Conservation (phyloP, 495 filamentous ascomycete species). For the Penicillium subrubescens region DNA sequence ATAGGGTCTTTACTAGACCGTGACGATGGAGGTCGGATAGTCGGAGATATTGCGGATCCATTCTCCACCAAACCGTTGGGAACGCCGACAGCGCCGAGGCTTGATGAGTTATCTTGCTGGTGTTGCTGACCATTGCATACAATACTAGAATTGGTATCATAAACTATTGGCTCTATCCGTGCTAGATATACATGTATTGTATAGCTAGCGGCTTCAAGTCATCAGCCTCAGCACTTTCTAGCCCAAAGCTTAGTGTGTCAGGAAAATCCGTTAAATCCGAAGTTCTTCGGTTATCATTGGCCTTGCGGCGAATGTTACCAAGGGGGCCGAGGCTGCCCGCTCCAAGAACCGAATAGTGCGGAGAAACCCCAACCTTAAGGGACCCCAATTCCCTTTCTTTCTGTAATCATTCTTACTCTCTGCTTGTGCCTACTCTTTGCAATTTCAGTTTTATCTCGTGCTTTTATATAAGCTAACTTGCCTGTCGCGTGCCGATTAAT, state of each 20-base stretch:
- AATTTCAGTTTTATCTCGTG: background rate
- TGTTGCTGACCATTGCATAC: background rate
- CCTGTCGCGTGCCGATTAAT: background rate
- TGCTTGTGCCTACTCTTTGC: background rate
- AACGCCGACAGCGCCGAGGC: conserved; percentile 6
- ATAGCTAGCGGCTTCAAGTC: background rate
- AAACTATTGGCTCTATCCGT: background rate
- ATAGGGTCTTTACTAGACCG: background rate
- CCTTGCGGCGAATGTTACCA: background rate
- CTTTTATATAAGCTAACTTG: background rate
- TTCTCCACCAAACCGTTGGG: background rate
- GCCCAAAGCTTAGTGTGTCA: background rate
- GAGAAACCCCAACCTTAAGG: conserved; percentile 1
- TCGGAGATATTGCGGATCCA: conserved; percentile 1
- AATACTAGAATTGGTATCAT: too few species aligned
- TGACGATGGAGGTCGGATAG: background rate
- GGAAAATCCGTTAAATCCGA: background rate
- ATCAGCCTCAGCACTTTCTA: background rate
- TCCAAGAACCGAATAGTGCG: conserved; percentile 18
- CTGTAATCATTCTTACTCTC: conserved; percentile 1
- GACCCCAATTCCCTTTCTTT: background rate
- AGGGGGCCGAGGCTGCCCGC: conserved; percentile 24
- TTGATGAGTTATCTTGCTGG: background rate
- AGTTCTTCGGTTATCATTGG: conserved; percentile 15
- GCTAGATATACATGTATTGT: background rate